Base-by-base conservation (phyloP, 257 asterid genomes). In the Fraxinus excelsior region DNA sequence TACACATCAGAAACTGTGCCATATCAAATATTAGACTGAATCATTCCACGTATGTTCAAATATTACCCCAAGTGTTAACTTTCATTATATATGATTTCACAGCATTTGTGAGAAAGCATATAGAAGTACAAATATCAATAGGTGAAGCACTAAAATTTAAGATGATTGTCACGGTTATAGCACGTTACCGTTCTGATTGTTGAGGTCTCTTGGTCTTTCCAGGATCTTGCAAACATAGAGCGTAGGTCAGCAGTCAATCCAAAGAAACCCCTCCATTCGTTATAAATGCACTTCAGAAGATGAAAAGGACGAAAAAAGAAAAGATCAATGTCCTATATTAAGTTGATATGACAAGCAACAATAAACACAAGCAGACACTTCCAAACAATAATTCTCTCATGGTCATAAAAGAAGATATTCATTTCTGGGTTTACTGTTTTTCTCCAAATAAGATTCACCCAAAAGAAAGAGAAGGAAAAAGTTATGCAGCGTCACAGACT, bases 241-340 rank as follows among this genome's bases (percentile, higher is more conserved):
- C 94, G 90, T 32, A 95, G 80, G 76, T 93, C 96, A 73, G 89
- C 74, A 28, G 93, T 83, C 99, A 91, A 93, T 83, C 94, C 87
- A 76, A 90, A 84, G 81, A 89, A 72, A 11, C 96, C 96, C 78
- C 88, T 85, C 98, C 96, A 89, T 73, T 95, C 97, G 74, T 91
- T 89, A 87, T 90, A 90, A 82, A 95, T 89, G 80, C 90, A 91
- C 99, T 95, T 49, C 85, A 85, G 7, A 31, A 37, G 80, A 58
- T 44, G 44, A 38, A 76, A 70, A 3, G 78, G 23, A 0, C 12
- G 1, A 44, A 66, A 13, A 66, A 60, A 62, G 40, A n/a, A 62
- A 40, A 73, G 29, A 67, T 12, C 71, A 40, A 25, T 11, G 40
- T 25, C 2, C n/a, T 25, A 19, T 62, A 10, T 62, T 62, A 35